phyloP scores from a whole-genome alignment of 2,329 filamentous ascomycete genomes.

The Nannizziopsis barbatae region DNA sequence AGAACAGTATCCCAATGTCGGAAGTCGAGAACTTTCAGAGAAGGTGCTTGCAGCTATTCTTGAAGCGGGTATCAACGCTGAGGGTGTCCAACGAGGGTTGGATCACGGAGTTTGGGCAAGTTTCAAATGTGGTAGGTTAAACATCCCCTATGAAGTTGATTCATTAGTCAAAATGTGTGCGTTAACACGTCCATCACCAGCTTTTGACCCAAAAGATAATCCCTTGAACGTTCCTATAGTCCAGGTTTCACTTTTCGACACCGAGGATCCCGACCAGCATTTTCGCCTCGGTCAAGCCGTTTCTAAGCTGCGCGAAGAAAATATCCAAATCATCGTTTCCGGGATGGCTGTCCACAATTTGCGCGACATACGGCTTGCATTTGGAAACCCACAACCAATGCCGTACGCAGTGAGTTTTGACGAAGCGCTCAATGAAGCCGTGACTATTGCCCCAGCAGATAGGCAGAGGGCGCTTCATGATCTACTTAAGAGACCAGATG shows the following conservation, averaged over 20 bases:
- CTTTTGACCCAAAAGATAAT: slow-evolving; percentile 52
- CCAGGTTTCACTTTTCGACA: slow-evolving; percentile 58
- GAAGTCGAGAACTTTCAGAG: slow-evolving; percentile 49
- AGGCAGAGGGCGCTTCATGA: slow-evolving; percentile 36
- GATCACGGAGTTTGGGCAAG: slow-evolving; percentile 67
- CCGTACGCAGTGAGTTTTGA: slow-evolving; percentile 56
- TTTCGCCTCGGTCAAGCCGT: slow-evolving; percentile 58
- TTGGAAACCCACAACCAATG: slow-evolving; percentile 38
- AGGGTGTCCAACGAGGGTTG: slow-evolving; percentile 52
- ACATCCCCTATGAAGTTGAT: background rate
- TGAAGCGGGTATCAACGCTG: slow-evolving; percentile 48
- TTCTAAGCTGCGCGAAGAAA: slow-evolving; percentile 53
- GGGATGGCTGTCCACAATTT: slow-evolving; percentile 68
- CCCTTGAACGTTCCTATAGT: slow-evolving; percentile 57
- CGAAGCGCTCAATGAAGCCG: slow-evolving; percentile 54
- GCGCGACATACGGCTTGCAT: slow-evolving; percentile 42
- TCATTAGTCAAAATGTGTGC: background rate
- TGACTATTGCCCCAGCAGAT: slow-evolving; percentile 37
- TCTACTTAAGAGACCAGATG: slow-evolving; percentile 42
- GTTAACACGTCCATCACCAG: slow-evolving; percentile 23
- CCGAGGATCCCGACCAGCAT: slow-evolving; percentile 54
- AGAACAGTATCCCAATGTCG: slow-evolving; percentile 54
- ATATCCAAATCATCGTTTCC: slow-evolving; percentile 56
- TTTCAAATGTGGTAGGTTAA: slow-evolving; percentile 44
- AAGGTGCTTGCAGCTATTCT: slow-evolving; percentile 47